A percentile compares a stretch with the other conserved stretches of the same genome.
Evolutionary conservation across 2,329 filamentous ascomycete species (phyloP).

Genomic region (Cordyceps tenuipes): DNA sequence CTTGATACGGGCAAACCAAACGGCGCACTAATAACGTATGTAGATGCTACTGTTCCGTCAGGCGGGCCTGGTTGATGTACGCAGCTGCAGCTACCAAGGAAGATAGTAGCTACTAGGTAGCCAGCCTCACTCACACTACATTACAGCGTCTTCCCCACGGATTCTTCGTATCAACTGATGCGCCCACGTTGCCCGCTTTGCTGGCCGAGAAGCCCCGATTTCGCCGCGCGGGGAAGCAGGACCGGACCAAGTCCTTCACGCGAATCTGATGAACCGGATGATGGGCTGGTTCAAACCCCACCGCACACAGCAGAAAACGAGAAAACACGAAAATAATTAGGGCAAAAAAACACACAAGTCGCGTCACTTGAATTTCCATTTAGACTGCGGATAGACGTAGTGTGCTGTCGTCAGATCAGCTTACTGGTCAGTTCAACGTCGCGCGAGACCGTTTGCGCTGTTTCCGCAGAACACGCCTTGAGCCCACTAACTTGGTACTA

Average conservation of each 20-base stretch:
- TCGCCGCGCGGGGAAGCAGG: background rate
- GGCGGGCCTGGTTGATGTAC: constrained; percentile 3
- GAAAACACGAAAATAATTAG: constrained; percentile 7
- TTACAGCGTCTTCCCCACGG: background rate
- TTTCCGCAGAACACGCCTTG: background rate
- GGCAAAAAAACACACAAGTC: background rate
- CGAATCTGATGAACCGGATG: background rate
- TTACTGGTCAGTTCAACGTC: constrained; percentile 1
- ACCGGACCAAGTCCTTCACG: background rate
- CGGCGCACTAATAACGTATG: background rate
- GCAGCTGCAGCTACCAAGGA: constrained; percentile 8
- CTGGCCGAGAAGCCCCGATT: constrained; percentile 20
- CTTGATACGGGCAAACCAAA: background rate
- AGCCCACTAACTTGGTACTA: too few species aligned
- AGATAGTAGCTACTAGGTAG: background rate
- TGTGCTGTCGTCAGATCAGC: constrained; percentile 6
- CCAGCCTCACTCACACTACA: background rate
- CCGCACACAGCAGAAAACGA: background rate
- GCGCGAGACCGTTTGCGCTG: background rate
- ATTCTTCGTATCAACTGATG: constrained; percentile 5
- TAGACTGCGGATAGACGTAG: background rate
- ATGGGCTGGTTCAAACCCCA: background rate
- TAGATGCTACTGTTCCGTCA: background rate
- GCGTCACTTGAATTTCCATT: background rate
- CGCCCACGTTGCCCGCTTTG: constrained; percentile 18